Conservation (phyloP, 2,329 filamentous ascomycete genomes). For the Aspergillus bombycis region DNA sequence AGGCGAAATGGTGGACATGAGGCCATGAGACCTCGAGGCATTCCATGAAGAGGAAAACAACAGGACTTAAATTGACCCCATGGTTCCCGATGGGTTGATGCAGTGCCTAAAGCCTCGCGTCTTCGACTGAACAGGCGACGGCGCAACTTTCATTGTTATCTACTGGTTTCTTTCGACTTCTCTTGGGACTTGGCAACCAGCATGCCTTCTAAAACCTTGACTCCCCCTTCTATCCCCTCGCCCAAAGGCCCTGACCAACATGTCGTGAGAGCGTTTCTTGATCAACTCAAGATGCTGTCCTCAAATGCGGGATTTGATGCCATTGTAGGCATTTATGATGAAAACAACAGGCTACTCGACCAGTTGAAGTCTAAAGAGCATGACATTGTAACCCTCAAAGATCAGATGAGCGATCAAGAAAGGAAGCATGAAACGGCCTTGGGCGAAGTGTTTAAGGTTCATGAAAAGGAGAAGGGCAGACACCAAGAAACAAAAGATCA, state of each 20-base stretch:
- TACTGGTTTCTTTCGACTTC: not conserved
- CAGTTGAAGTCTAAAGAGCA: not conserved
- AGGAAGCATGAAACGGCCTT: fast-evolving
- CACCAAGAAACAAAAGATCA: not conserved
- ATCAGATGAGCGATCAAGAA: not conserved
- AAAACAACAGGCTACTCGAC: not conserved
- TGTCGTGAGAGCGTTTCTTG: not conserved
- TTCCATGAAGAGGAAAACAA: not conserved
- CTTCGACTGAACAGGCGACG: no score
- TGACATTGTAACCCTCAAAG: not conserved
- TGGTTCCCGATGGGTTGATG: not conserved
- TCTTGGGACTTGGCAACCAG: not conserved
- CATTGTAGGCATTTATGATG: not conserved
- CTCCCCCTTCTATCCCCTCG: not conserved
- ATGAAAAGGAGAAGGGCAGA: not conserved
- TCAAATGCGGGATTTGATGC: not conserved
- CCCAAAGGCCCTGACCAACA: not conserved
- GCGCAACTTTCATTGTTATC: not conserved
- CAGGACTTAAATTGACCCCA: not conserved
- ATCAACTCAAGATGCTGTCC: not conserved
- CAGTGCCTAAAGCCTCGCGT: no score
- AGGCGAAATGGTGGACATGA: not conserved
- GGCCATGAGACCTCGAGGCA: not conserved
- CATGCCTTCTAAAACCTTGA: not conserved
- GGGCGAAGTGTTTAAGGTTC: fast-evolving